Evolutionary conservation across 306 rosid genomes (phyloP).

Genomic region (Cicer judaicum): DNA sequence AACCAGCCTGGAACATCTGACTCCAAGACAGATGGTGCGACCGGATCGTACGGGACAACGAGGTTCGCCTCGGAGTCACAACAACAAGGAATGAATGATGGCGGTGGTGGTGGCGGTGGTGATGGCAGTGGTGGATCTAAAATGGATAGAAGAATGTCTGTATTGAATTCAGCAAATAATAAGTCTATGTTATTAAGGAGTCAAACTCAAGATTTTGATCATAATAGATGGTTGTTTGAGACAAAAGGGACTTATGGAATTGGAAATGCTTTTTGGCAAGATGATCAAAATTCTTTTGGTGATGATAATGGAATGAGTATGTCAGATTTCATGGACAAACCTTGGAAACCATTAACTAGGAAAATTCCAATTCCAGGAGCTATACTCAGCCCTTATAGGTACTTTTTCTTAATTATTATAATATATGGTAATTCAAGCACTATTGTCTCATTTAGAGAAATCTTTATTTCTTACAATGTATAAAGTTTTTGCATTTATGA

Average conservation of each 20-base stretch:
- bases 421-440: neutral
- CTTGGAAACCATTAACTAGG: conserved; percentile 88
- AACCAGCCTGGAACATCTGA: conserved; percentile 66
- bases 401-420: neutral
- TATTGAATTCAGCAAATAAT: conserved; percentile 60
- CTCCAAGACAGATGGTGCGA: conserved; percentile 49
- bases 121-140: conserved; percentile 46
- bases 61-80: conserved; percentile 35
- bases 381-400: conserved; percentile 88
- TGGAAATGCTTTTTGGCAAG: conserved; percentile 83
- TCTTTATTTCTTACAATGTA: neutral
- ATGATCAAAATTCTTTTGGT: conserved; percentile 55
- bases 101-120: neutral
- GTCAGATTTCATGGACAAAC: conserved; percentile 83
- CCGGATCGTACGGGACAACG: conserved; percentile 34
- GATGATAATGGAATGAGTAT: conserved; percentile 55
- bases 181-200: conserved; percentile 78
- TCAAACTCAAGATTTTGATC: conserved; percentile 88
- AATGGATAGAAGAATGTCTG: conserved; percentile 69
- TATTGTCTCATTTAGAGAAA: neutral
- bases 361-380: conserved; percentile 62
- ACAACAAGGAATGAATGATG: neutral
- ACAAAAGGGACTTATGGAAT: conserved; percentile 81
- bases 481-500: neutral
- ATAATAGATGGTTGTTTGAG: conserved; percentile 87